Base-by-base conservation (phyloP, 2,329 filamentous ascomycete species). In the Cladophialophora psammophila region DNA sequence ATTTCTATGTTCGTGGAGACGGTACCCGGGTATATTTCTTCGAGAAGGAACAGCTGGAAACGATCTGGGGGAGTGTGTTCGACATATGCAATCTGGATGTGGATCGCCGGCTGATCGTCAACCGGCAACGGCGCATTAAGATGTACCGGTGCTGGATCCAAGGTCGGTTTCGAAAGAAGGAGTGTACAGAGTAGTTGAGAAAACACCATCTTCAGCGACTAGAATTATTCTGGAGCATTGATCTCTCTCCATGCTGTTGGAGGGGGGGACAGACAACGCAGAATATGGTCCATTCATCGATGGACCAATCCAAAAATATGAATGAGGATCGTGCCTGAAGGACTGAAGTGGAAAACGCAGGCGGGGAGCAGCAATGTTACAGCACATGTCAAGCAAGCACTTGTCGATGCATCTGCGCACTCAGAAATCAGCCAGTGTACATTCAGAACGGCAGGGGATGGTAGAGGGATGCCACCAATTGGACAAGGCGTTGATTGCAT, bases 1-100 rank as follows among this genome's bases (percentile, higher is more conserved):
- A 98, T 76, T 99, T 99, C 75, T 99, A 99, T 78, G 91, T 97
- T 53, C 85, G 95, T 38, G 95, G 95, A 1, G 95, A 99, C 78
- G 95, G 95, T 1, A 99, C 95, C 3, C 87, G 95, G 6, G 95
- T 99, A 0, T 99, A 98, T 79, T 99, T 99, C 79, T 99, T 99
- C 75, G 94, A 97, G 65, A 85, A 89, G 78, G 89, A 94, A 38
- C 90, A 99, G 80, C 82, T 99, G 62, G 85, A 86, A 61, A 78
- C 85, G 52, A 94, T 98, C 67, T 98, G 94, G 94, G 84, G 84
- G 31, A 86, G 85, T 38, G 80, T 77, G 0, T 93, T 98, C 74
- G 87, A 93, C 57, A 82, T 97, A 55, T 81, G 91, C 64, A 87
- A 95, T 55, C 85, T 98, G 40, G 95, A 90, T 32, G 86, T 94